Evolutionary conservation across 2,329 filamentous ascomycete genomes (phyloP).

Genomic region (Macrophomina tecta): DNA sequence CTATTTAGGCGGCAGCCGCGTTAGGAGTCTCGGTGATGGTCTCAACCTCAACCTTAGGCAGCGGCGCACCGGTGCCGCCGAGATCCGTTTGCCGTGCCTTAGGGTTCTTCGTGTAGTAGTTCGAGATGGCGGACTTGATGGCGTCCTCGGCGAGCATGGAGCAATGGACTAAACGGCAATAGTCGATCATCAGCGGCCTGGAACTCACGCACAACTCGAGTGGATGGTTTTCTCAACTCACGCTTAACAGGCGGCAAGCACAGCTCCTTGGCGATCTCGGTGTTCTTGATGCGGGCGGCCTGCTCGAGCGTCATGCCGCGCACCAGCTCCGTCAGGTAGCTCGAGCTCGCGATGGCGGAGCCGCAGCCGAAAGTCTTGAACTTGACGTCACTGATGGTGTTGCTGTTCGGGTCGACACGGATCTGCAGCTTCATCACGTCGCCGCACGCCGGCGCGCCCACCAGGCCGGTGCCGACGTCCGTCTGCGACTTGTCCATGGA

Average conservation of each 20-base stretch:
- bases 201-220: too few relatives aligned
- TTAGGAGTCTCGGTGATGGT: constrained; percentile 48
- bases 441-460: constrained; percentile 87
- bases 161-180: constrained; percentile 72
- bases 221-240: constrained; percentile 54
- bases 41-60: constrained; percentile 70
- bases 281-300: constrained; percentile 90
- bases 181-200: too few relatives aligned
- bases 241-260: constrained; percentile 87
- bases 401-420: constrained; percentile 84
- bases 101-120: constrained; percentile 92
- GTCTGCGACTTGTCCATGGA: constrained; percentile 78
- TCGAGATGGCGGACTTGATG: constrained; percentile 88
- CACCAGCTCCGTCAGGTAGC: constrained; percentile 93
- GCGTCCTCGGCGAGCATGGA: constrained; percentile 92
- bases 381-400: constrained; percentile 91
- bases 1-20: constrained; percentile 15
- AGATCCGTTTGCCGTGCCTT: constrained; percentile 76
- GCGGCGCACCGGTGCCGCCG: constrained; percentile 72
- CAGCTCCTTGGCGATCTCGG: constrained; percentile 96
- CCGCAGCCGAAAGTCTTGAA: constrained; percentile 99
- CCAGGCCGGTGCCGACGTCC: constrained; percentile 89
- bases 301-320: constrained; percentile 96
- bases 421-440: constrained; percentile 96
- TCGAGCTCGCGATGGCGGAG: constrained; percentile 90